Evolutionary conservation across 2,329 filamentous ascomycete species (phyloP).

Genomic region (Amesomyces nigricolor): DNA sequence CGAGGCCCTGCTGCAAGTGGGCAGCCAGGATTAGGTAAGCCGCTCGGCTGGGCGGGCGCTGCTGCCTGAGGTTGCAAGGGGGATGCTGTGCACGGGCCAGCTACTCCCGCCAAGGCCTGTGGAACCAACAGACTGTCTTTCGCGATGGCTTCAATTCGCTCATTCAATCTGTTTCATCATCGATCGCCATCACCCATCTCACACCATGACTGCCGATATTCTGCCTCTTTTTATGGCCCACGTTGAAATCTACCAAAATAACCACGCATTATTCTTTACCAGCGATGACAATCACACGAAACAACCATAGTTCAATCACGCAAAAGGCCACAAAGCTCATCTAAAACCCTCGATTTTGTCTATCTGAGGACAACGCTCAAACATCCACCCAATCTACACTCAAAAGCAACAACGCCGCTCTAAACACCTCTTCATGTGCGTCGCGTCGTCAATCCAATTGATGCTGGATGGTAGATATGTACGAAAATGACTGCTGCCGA

Average conservation of each 20-base stretch:
- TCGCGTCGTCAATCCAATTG: conserved; percentile 4
- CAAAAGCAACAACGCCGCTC: neutral
- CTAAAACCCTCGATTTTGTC: neutral
- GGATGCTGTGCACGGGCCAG: neutral
- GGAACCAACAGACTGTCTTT: neutral
- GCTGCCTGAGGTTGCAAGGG: conserved; percentile 8
- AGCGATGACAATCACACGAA: too few relatives aligned
- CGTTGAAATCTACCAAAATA: too few relatives aligned
- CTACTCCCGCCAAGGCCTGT: neutral
- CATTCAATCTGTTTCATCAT: too few relatives aligned
- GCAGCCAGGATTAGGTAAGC: conserved; percentile 22
- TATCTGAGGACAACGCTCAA: neutral
- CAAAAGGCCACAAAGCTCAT: neutral
- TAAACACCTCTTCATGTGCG: conserved; percentile 5
- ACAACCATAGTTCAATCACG: too few relatives aligned
- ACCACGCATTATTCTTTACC: too few relatives aligned
- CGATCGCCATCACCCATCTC: too few relatives aligned
- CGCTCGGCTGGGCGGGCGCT: neutral
- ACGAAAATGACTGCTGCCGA: neutral
- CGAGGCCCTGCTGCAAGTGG: conserved; percentile 18
- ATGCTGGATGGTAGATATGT: neutral
- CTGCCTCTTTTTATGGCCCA: too few relatives aligned
- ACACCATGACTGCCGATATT: too few relatives aligned
- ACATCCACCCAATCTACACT: neutral
- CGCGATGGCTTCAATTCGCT: too few relatives aligned